Evolutionary conservation across 345 rosid genomes (phyloP).

Genomic region (Melastoma malabathricum): DNA sequence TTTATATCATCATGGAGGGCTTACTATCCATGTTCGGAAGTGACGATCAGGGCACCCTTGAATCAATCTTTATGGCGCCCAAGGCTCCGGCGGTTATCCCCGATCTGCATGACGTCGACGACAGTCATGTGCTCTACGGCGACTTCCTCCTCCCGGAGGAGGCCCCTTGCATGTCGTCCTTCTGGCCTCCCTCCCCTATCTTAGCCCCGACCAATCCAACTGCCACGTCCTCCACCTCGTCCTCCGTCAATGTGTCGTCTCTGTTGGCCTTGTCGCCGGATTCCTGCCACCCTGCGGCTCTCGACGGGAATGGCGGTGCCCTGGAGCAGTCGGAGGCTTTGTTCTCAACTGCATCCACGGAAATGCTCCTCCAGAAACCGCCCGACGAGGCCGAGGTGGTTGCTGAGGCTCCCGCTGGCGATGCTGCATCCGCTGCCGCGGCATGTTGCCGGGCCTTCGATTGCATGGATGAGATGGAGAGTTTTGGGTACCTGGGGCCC

Average conservation of each 20-base stretch:
- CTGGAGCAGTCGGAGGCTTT: conserved; percentile 22
- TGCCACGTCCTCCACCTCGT: conserved; percentile 31
- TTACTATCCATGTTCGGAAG: too few relatives aligned
- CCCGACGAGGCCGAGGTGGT: conserved; percentile 2
- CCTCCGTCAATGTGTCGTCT: conserved; percentile 14
- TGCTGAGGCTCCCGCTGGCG: not conserved
- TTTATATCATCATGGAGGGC: too few relatives aligned
- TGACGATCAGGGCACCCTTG: too few relatives aligned
- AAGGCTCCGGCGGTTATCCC: too few relatives aligned
- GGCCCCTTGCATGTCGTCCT: conserved; percentile 91
- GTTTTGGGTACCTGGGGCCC: conserved; percentile 69
- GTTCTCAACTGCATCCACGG: conserved; percentile 72
- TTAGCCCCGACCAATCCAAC: conserved; percentile 51
- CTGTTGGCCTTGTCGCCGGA: too few relatives aligned
- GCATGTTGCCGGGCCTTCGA: too few relatives aligned
- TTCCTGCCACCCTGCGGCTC: not conserved
- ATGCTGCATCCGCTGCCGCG: too few relatives aligned
- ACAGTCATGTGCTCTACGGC: conserved; percentile 35
- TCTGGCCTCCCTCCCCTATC: conserved; percentile 78
- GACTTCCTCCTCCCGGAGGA: conserved; percentile 77
- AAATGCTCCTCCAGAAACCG: conserved; percentile 18
- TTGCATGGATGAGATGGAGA: conserved; percentile 66
- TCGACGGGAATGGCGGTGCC: conserved; percentile 8
- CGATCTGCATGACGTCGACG: conserved; percentile 34
- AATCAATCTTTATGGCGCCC: too few relatives aligned